Base-by-base conservation (phyloP, 1,139 yeast genomes). In the Saccharomyces hybrid region DNA sequence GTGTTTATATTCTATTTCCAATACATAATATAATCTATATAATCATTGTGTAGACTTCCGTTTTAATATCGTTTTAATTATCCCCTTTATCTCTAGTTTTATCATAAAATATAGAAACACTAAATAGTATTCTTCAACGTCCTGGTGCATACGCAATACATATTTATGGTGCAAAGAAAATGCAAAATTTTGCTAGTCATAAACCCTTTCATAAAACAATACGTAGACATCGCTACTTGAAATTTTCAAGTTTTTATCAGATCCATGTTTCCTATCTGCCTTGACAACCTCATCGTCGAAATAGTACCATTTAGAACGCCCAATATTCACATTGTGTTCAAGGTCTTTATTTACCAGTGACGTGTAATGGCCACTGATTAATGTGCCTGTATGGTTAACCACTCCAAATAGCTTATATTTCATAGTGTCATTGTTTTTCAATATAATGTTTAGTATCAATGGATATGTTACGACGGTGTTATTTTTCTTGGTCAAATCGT, bases 291-390 rank as follows among this genome's bases (percentile, higher is more conserved):
- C 89, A 67, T 86, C 95, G 64, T 86, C 93, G 68, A 86, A 86
- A 57, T 79, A 78, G 64, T 86, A 83, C 93, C 93, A 86, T 60
- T 78, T 69, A 11, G 34, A 28, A 26, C 26, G 26, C 11, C 34
- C 26, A 1, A 69, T 55, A 1, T 62, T 54, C 51, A 71, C 54
- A 52, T 67, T 70, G 63, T 73, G 73, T 32, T 62, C 52, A 41
- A 64, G 57, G 58, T 70, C 56, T 66, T 85, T 85, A 62, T 84
- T 78, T 1, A 85, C 83, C 55, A 81, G 73, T 0, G 90, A 73
- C 0, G 90, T 86, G 64, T 86, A 86, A 68, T 86, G 95, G 0
- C 95, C 95, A 55, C 86, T 81, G 58, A 82, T 81, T 56, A 86
- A 72, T 55, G 80, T 83, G 8, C 95, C 95, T 60, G 75, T 80